Evolutionary conservation across 768 basidiomycete genomes (phyloP), one percentile per base, ranked within the genome.

Genomic region (Suillus paluster): DNA sequence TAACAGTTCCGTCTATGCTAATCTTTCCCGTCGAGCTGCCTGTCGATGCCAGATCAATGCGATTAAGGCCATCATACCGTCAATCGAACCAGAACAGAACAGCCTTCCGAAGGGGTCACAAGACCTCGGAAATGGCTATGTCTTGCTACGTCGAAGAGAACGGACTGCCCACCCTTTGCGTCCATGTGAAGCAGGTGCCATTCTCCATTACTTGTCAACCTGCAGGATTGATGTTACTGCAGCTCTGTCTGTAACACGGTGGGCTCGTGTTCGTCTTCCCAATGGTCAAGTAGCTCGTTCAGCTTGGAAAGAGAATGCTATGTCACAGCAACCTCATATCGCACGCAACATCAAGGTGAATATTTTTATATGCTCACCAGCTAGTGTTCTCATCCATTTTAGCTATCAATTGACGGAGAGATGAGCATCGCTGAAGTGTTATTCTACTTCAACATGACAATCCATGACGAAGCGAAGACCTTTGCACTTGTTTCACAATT

Each of bases 291-390:
- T 70, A 33, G 64, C 63, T 0, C 64, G 63, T 1, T 67, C 60
- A 38, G 33, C 62, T 2, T 79, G 69, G 71, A 73, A 71, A 38
- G 79, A 80, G 55, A n/a, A 15, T 4, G 5, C 30, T 5, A 64
- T 63, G 38, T 36, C 53, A 9, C 46, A 70, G 36, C 63, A 73
- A 11, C 27, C 72, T 14, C 63, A 73, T 8, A 73, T 68, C 4
- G 61, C 76, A 11, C 58, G 73, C 7, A 77, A 74, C 66, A 71
- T 78, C 1, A 78, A 76, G 71, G 78, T 76, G 17, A 50, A 46
- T 39, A 27, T 14, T 21, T 53, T 41, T 15, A 41, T 7, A 7
- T 41, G 39, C 39, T 41, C 17, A 41, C 39, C 39, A 41, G 15
- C 38, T 41, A 17, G 39, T 41, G 17, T 41, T 41, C 1, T 41